Percentiles rank a stretch among this genome's conserved stretches.
These are phyloP conservation scores for Oryza coarctata DNA, from an alignment of 176 grass and related monocot species.

Conservation along the genomic window DNA sequence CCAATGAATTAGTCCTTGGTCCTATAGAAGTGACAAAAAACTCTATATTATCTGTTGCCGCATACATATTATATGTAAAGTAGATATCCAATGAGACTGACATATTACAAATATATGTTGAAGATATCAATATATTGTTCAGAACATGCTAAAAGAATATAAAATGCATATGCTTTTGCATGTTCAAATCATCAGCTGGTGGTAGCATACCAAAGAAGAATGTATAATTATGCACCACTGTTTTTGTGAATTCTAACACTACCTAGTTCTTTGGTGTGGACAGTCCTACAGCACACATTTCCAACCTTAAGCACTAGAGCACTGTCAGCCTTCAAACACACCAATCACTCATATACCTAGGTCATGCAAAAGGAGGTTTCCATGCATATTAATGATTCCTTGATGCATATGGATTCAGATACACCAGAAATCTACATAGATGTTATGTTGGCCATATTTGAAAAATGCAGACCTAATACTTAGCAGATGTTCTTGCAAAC, in stretches of 20 bases:
- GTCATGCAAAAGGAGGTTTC: not conserved
- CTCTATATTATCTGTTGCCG: not conserved
- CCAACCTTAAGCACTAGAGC: not conserved
- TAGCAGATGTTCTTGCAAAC: not conserved
- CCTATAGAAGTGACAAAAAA: not conserved
- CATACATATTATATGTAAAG: not conserved
- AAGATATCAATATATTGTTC: not conserved
- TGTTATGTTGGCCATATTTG: not conserved
- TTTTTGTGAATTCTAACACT: not conserved
- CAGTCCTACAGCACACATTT: not conserved
- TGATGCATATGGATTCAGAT: constrained; percentile 2
- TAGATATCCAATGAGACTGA: not conserved
- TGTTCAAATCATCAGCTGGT: constrained; percentile 8
- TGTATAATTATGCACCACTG: not conserved
- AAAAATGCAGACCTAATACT: constrained; percentile 14
- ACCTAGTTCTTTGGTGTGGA: not conserved
- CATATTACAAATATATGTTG: not conserved
- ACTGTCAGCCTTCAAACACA: not conserved
- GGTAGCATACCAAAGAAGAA: not conserved
- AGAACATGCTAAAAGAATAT: constrained; percentile 1
- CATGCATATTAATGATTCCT: constrained; percentile 14
- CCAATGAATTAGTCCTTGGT: constrained; percentile 22
- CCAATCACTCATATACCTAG: not conserved
- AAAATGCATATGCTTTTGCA: not conserved
- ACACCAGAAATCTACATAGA: constrained; percentile 22